These are phyloP conservation scores for Mucuna pruriens DNA, from an alignment of 306 rosid genomes.

Conservation along the genomic window DNA sequence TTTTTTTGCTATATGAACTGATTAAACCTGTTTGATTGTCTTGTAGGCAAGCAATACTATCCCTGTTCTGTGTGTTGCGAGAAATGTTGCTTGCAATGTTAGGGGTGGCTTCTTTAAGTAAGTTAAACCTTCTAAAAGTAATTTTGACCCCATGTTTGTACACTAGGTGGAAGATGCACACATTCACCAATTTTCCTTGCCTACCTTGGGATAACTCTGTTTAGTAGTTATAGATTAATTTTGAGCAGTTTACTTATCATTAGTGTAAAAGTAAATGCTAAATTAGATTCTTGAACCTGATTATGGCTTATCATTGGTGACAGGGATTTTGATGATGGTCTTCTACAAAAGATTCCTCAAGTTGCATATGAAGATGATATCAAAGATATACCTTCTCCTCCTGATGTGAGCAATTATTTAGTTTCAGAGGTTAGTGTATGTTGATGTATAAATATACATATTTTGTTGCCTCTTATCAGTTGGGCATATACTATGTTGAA, in stretches of 20 bases:
- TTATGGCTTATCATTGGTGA: slow-evolving; percentile 40
- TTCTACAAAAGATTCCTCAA: slow-evolving; percentile 80
- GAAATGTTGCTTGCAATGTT: slow-evolving; percentile 98
- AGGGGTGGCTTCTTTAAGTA: slow-evolving; percentile 98
- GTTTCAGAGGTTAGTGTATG: slow-evolving; percentile 84
- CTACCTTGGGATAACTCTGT: neutral
- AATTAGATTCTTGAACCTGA: slow-evolving; percentile 38
- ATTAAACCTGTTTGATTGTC: slow-evolving; percentile 38
- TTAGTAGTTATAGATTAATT: slow-evolving; percentile 24
- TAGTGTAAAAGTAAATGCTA: neutral
- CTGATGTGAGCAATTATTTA: slow-evolving; percentile 94
- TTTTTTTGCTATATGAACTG: slow-evolving; percentile 33
- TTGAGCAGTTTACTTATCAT: slow-evolving; percentile 33
- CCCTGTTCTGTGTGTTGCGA: slow-evolving; percentile 96
- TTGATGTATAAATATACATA: neutral
- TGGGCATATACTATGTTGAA: slow-evolving; percentile 12
- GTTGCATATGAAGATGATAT: slow-evolving; percentile 81
- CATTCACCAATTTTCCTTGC: neutral
- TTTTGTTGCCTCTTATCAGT: slow-evolving; percentile 16
- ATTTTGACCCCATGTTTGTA: slow-evolving; percentile 10
- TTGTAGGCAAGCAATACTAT: slow-evolving; percentile 79
- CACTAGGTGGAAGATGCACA: neutral
- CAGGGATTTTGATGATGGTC: slow-evolving; percentile 95
- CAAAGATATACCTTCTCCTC: slow-evolving; percentile 70
- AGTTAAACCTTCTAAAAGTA: slow-evolving; percentile 30